A percentile compares a stretch with the other conserved stretches of the same genome.
phyloP scores from a whole-genome alignment of 192 early-diverging fungal species.

The Pilaira anomala region DNA sequence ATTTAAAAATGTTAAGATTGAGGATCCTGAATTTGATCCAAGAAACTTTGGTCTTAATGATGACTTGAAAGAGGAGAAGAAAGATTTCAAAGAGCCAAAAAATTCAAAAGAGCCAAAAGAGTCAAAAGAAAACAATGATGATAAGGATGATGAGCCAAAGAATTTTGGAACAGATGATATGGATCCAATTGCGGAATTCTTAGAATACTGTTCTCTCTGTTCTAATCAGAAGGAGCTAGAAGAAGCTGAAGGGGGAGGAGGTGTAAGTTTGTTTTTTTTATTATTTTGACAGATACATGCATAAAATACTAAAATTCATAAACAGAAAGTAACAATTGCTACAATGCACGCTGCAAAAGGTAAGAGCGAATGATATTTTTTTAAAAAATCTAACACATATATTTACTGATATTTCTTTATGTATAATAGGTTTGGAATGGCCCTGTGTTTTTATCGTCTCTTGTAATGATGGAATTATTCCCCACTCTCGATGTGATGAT shows the following conservation, averaged over 20 bases:
- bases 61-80: no score
- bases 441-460: slow-evolving; percentile 24
- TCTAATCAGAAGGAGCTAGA: slow-evolving; percentile 1
- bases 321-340: slow-evolving; percentile 20
- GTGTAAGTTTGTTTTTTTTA: no score
- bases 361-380: no score
- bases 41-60: no score
- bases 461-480: slow-evolving; percentile 21
- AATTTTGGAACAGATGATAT: background rate
- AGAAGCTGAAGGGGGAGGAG: slow-evolving; percentile 5
- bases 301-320: no score
- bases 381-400: background rate
- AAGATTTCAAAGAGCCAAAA: no score
- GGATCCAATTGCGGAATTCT: slow-evolving; percentile 8
- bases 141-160: background rate
- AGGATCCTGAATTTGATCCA: no score
- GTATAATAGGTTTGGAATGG: slow-evolving; percentile 25
- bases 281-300: no score
- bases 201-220: slow-evolving; percentile 12
- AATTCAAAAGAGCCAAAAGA: no score
- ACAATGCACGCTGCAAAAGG: slow-evolving; percentile 27
- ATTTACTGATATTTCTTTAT: background rate
- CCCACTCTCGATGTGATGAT: slow-evolving; percentile 1
- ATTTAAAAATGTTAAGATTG: no score
- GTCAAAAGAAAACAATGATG: no score